These are phyloP conservation scores for Euphorbia tirucalli DNA, from an alignment of 345 rosid genomes.

Conservation along the genomic window DNA sequence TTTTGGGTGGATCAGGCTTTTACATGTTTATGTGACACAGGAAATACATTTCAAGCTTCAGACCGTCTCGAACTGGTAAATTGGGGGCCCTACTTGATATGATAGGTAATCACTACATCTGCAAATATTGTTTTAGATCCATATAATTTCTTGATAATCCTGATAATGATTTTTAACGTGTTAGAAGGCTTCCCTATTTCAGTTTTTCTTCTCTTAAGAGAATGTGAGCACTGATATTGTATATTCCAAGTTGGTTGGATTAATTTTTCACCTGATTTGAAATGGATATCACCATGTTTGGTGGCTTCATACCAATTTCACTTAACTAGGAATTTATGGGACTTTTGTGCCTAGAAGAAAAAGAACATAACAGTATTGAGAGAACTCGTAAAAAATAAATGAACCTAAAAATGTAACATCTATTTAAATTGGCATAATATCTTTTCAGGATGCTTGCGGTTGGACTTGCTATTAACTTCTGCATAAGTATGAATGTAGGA, in stretches of 20 bases:
- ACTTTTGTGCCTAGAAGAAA: neutral
- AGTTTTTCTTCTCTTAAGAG: neutral
- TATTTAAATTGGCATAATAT: neutral
- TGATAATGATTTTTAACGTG: neutral
- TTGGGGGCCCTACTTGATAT: conserved; percentile 66
- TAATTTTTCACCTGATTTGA: neutral
- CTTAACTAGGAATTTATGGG: neutral
- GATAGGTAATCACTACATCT: conserved; percentile 46
- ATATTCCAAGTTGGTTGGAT: neutral
- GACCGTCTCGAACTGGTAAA: conserved; percentile 61
- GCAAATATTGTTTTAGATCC: neutral
- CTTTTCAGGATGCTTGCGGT: neutral
- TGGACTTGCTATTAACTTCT: neutral
- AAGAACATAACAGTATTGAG: neutral
- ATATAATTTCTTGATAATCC: neutral
- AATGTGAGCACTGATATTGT: neutral
- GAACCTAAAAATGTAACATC: neutral
- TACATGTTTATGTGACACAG: conserved; percentile 36
- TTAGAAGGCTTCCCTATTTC: neutral
- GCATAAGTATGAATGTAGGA: neutral
- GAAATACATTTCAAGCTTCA: conserved; percentile 90
- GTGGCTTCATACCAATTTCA: neutral
- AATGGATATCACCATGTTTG: neutral
- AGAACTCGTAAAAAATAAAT: neutral
- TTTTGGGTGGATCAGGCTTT: conserved; percentile 6